These are phyloP conservation scores for Dioscorea cayenensis DNA, from an alignment of 116 monocot species.

Conservation along the genomic window DNA sequence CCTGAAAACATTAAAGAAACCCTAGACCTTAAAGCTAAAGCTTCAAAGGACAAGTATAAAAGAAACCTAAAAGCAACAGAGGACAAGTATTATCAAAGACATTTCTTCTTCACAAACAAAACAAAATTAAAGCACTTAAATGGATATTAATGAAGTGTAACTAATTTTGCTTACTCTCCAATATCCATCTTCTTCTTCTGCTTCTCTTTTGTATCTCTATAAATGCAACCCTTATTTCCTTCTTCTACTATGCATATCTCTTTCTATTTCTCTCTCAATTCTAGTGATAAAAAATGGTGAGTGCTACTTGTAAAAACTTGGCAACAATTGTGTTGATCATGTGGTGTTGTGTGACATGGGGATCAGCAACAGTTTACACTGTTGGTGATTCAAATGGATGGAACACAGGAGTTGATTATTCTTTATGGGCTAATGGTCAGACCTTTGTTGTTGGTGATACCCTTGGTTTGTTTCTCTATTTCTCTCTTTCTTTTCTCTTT, in stretches of 20 bases:
- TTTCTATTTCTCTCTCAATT: not conserved
- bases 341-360: constrained; percentile 1
- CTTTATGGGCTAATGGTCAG: constrained; percentile 34
- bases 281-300: not conserved
- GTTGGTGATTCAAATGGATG: constrained; percentile 54
- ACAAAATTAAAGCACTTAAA: too few relatives aligned
- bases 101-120: too few relatives aligned
- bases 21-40: too few relatives aligned
- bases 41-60: too few relatives aligned
- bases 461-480: constrained; percentile 23
- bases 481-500: not conserved
- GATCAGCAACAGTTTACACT: constrained; percentile 37
- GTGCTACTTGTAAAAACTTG: constrained; percentile 1
- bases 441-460: constrained; percentile 46
- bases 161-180: too few relatives aligned
- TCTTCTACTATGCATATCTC: not conserved
- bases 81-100: too few relatives aligned
- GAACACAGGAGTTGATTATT: constrained; percentile 30
- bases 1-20: too few relatives aligned
- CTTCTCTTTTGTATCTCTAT: not conserved
- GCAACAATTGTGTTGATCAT: constrained; percentile 23
- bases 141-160: too few relatives aligned
- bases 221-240: not conserved
- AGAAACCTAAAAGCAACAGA: too few relatives aligned
- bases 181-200: not conserved